Evolutionary conservation across 2,329 filamentous ascomycete genomes (phyloP).

Genomic region (Leptoxyphium fumago): DNA sequence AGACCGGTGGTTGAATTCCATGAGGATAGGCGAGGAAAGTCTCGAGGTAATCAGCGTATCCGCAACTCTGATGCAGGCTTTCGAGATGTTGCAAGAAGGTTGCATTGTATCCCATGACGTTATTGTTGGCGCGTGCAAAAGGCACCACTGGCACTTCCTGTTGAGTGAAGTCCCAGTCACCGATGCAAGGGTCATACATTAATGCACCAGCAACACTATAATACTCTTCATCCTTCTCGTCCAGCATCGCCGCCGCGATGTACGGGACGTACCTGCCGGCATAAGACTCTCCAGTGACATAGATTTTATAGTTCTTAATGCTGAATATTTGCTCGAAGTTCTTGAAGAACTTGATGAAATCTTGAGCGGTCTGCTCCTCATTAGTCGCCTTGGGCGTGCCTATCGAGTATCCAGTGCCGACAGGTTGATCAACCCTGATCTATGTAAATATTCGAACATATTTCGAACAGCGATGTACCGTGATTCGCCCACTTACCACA

Average conservation of each 20-base stretch:
- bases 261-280: slow-evolving; percentile 17
- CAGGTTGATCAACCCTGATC: slow-evolving; percentile 26
- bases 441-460: too few relatives aligned
- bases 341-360: slow-evolving; percentile 32
- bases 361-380: slow-evolving; percentile 25
- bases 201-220: slow-evolving; percentile 55
- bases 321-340: slow-evolving; percentile 35
- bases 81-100: slow-evolving; percentile 40
- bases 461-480: too few relatives aligned
- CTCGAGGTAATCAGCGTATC: slow-evolving; percentile 45
- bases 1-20: neutral
- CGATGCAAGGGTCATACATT: slow-evolving; percentile 57
- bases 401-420: slow-evolving; percentile 24
- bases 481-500: slow-evolving; percentile 13
- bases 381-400: slow-evolving; percentile 15
- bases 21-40: slow-evolving; percentile 28
- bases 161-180: slow-evolving; percentile 30
- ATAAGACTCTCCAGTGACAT: slow-evolving; percentile 18
- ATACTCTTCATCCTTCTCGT: slow-evolving; percentile 49
- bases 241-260: slow-evolving; percentile 40
- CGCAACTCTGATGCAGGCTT: slow-evolving; percentile 37
- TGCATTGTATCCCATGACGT: slow-evolving; percentile 50
- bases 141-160: slow-evolving; percentile 36
- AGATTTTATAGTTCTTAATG: slow-evolving; percentile 36
- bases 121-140: slow-evolving; percentile 46